Conservation (phyloP, 164 flowering plant species). For the Nelumbo lutea region DNA sequence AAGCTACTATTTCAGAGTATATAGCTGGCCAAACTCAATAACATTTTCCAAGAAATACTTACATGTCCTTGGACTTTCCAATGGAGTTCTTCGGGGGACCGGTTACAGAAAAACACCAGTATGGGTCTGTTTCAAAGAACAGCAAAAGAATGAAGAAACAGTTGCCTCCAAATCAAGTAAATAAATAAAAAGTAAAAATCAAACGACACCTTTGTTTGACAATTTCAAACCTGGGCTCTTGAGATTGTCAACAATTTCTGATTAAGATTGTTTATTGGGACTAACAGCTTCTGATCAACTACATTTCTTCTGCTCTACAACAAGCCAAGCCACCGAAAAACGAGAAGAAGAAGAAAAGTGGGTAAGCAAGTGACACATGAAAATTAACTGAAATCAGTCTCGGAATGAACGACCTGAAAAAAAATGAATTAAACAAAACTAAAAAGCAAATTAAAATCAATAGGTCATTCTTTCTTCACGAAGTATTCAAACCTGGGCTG, state of each 20-base stretch:
- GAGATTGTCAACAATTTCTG: not conserved
- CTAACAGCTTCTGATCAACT: not conserved
- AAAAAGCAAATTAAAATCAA: too few species aligned
- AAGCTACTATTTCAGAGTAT: conserved; percentile 6
- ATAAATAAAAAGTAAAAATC: not conserved
- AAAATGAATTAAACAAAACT: not conserved
- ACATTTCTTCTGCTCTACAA: not conserved
- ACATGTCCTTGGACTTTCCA: conserved; percentile 14
- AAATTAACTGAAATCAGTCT: not conserved
- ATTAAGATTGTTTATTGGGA: not conserved
- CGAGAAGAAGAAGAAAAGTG: not conserved
- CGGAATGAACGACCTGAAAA: not conserved
- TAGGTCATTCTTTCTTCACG: not conserved
- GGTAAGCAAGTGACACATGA: not conserved
- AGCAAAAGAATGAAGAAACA: conserved; percentile 19
- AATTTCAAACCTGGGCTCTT: conserved; percentile 11
- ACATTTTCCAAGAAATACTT: conserved; percentile 7
- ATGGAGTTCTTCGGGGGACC: conserved; percentile 6
- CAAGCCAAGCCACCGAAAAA: not conserved
- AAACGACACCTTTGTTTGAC: conserved; percentile 2
- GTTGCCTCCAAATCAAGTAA: conserved; percentile 18
- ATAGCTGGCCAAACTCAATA: conserved; percentile 8
- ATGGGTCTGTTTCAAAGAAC: conserved; percentile 9
- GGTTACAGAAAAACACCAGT: conserved; percentile 1
- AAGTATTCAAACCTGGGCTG: conserved; percentile 3